phyloP scores from a whole-genome alignment of 2,329 filamentous ascomycete species.

The Botrytis hyacinthi region DNA sequence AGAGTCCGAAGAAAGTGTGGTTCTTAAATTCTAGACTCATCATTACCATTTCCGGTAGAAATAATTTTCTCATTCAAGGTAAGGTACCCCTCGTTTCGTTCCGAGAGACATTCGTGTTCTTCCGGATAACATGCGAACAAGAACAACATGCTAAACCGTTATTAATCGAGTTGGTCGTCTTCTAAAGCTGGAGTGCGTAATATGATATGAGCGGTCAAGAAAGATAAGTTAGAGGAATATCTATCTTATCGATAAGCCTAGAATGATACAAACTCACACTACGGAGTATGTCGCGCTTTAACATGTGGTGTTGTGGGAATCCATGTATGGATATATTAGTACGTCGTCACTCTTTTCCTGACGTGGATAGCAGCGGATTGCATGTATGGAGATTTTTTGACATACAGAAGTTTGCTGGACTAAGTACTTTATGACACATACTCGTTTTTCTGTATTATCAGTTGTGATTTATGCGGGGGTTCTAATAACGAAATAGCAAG shows the following conservation, averaged over 20 bases:
- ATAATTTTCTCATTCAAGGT: background rate
- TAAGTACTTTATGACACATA: background rate
- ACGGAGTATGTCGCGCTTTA: background rate
- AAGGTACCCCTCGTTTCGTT: background rate
- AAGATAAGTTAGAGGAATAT: background rate
- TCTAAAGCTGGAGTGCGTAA: background rate
- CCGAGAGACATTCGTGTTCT: background rate
- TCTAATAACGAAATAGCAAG: background rate
- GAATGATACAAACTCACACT: background rate
- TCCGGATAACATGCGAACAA: background rate
- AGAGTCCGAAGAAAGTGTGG: slow-evolving; percentile 12
- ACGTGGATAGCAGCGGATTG: slow-evolving; percentile 10
- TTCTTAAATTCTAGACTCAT: slow-evolving; percentile 15
- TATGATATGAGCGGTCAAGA: slow-evolving; percentile 18
- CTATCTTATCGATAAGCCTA: slow-evolving; percentile 21
- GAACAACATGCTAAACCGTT: background rate
- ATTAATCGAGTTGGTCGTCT: background rate
- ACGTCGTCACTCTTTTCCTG: background rate
- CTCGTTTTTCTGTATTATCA: background rate
- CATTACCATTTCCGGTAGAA: background rate
- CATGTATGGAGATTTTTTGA: background rate
- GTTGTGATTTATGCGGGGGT: background rate
- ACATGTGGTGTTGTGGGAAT: slow-evolving; percentile 14
- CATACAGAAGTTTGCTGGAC: background rate
- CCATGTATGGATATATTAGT: background rate